Conservation (phyloP, 371 early-diverging fungal genomes). For the Syncephalastrum monosporum region DNA sequence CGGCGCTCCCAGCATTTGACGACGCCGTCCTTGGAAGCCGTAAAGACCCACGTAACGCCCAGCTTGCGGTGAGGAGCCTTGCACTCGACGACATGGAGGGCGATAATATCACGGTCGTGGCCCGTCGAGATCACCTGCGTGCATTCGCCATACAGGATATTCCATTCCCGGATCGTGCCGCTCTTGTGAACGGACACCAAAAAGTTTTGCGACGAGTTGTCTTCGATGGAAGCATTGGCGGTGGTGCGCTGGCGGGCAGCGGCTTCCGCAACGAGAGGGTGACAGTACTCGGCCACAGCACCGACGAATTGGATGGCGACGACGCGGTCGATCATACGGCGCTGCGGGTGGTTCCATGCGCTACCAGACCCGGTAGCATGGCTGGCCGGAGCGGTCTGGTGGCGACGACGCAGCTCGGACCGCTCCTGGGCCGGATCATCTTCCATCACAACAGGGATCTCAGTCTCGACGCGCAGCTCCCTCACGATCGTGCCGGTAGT, state of each 20-base stretch:
- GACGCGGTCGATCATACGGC: constrained; percentile 14
- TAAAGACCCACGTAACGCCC: constrained; percentile 29
- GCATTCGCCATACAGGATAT: constrained; percentile 33
- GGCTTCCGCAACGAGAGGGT: constrained; percentile 28
- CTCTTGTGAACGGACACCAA: constrained; percentile 37
- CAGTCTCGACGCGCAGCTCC: constrained; percentile 19
- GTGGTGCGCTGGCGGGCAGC: constrained; percentile 19
- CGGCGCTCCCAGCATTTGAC: constrained; percentile 38
- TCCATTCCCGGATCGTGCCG: constrained; percentile 37
- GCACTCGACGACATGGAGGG: constrained; percentile 22
- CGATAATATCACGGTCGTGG: constrained; percentile 21
- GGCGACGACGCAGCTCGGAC: constrained; percentile 4
- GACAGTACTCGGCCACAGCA: constrained; percentile 27
- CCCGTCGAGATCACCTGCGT: constrained; percentile 25
- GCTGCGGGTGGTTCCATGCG: constrained; percentile 1
- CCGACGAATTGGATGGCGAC: constrained; percentile 27
- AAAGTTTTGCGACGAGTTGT: constrained; percentile 19
- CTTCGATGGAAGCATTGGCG: constrained; percentile 6
- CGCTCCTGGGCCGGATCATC: constrained; percentile 5
- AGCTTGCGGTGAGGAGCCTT: constrained; percentile 20
- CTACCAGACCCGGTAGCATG: neutral
- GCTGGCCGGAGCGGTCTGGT: neutral
- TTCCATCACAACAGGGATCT: constrained; percentile 11
- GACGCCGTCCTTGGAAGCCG: constrained; percentile 35
- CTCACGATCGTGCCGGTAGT: constrained; percentile 17